Evolutionary conservation across 345 rosid genomes (phyloP).

Genomic region (Eucalyptus curtisii): DNA sequence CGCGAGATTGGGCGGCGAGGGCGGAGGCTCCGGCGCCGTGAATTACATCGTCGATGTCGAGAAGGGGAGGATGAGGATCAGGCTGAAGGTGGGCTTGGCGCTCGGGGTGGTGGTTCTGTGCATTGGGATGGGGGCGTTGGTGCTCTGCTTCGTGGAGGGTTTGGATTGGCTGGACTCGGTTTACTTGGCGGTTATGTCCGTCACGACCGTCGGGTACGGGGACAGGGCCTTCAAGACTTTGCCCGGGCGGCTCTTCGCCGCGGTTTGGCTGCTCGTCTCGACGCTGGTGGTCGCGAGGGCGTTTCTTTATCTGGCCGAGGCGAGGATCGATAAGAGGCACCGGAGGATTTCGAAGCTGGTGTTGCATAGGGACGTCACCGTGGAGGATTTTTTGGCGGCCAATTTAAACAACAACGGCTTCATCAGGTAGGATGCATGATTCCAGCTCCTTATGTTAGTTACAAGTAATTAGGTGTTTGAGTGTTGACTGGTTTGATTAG

Average conservation of each 20-base stretch:
- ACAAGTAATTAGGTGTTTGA: neutral
- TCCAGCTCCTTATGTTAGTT: neutral
- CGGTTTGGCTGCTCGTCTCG: conserved; percentile 56
- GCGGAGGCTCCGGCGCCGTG: conserved; percentile 21
- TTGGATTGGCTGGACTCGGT: conserved; percentile 48
- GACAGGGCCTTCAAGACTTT: conserved; percentile 56
- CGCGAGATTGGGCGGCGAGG: conserved; percentile 8
- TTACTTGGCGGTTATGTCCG: conserved; percentile 75
- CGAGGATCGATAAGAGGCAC: conserved; percentile 55
- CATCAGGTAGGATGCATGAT: conserved; percentile 30
- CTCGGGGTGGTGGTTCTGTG: conserved; percentile 56
- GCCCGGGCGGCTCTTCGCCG: conserved; percentile 55
- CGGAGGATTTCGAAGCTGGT: conserved; percentile 52
- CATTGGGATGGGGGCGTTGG: conserved; percentile 40
- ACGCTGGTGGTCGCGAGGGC: conserved; percentile 73
- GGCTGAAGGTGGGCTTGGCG: conserved; percentile 63
- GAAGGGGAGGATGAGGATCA: conserved; percentile 77
- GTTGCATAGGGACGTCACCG: conserved; percentile 49
- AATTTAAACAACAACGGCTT: conserved; percentile 57
- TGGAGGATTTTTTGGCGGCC: conserved; percentile 56
- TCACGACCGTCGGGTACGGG: conserved; percentile 70
- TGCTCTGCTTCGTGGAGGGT: conserved; percentile 42
- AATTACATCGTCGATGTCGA: conserved; percentile 49
- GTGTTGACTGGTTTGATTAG: neutral
- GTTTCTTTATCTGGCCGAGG: conserved; percentile 58